Evolutionary conservation across 192 early-diverging fungal species (phyloP).

Genomic region (Rhizoclosmatium globosum): DNA sequence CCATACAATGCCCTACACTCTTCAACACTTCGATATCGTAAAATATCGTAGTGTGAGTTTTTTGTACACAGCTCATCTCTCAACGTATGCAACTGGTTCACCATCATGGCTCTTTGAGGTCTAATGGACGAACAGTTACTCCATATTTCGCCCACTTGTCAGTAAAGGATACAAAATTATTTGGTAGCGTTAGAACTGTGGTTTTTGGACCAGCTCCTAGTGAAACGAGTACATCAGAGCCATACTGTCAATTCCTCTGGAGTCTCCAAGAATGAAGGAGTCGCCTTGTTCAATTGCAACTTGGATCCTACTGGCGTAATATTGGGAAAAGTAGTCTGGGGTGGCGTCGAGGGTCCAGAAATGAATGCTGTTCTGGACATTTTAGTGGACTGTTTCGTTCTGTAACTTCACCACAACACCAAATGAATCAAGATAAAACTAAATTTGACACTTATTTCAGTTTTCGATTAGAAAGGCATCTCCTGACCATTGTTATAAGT

Average conservation of each 20-base stretch:
- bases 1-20: not conserved
- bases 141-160: not conserved
- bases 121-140: not conserved
- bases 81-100: not conserved
- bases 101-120: not conserved
- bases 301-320: not conserved
- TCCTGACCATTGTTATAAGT: no score
- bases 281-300: not conserved
- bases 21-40: not conserved
- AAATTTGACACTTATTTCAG: no score
- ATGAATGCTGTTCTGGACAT: not conserved
- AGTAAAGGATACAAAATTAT: not conserved
- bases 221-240: not conserved
- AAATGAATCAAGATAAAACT: no score
- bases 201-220: not conserved
- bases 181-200: not conserved
- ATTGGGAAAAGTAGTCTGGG: not conserved
- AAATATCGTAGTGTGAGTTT: not conserved
- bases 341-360: not conserved
- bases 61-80: not conserved
- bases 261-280: not conserved
- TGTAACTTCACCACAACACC: no score
- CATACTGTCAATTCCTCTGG: not conserved
- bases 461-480: no score
- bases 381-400: no score